Evolutionary conservation across 495 filamentous ascomycete species (phyloP), one percentile per base, ranked within the genome.

Genomic region (Aspergillus carlsbadensis): DNA sequence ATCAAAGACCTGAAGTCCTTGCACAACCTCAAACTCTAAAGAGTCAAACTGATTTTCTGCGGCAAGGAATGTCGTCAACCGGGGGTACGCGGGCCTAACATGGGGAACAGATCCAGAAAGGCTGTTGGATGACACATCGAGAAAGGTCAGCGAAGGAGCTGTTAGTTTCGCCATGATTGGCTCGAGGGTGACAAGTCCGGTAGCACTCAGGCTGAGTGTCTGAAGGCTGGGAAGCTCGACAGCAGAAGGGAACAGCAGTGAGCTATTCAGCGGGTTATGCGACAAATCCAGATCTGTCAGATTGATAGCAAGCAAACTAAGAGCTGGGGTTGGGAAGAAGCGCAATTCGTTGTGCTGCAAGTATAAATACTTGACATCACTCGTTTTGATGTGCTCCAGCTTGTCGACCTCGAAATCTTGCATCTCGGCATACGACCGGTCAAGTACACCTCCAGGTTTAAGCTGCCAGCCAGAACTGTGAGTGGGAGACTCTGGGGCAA

Each of bases 41-140:
- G 87, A 84, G 39, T 79, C 70, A 24, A 96, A 75, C 42, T 82
- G 80, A 64, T 97, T 97, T 56, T 96, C 89, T 2, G 86, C 81
- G 6, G 86, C 86, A 11, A 89, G 70, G 36, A 97, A 74, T 1
- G 83, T 79, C 0, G 72, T 76, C 18, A 98, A 70, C 10, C 73
- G 78, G 4, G 90, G 88, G 67, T 89, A 97, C 15, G 53, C 62
- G 4, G 72, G 62, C 17, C 82, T 81, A 2, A 83, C 62, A 17
- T 62, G 52, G 0, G 89, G 87, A 10, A 98, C 79, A 3, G 79
- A 61, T 7, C 79, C 79, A 5, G 83, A 79, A 21, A 97, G 74
- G 20, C 86, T 84, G 64, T 96, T 97, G 61, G 83, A 82, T 21
- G 87, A 90, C 20, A 96, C 77, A 68, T 97, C 87, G 0, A 96